phyloP scores from a whole-genome alignment of 176 grass and related monocot genomes.

The Rhynchospora breviuscula region DNA sequence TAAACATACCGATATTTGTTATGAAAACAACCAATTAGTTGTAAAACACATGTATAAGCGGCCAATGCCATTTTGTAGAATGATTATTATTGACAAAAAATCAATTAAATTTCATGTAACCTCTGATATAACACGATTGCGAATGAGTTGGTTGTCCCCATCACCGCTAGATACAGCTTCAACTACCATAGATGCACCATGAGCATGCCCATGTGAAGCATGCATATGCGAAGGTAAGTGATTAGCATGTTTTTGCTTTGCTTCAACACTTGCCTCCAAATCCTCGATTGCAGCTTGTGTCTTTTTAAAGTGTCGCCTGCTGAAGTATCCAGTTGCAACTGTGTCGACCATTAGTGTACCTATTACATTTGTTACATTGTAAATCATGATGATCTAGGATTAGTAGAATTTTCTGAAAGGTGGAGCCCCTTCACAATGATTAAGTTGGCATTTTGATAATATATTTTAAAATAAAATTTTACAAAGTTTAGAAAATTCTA shows the following conservation, averaged over 20 bases:
- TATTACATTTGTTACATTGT: background rate
- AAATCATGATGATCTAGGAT: too few species aligned
- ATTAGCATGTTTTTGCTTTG: background rate
- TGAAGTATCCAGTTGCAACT: slow-evolving; percentile 61
- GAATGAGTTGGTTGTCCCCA: slow-evolving; percentile 35
- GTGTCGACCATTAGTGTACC: slow-evolving; percentile 57
- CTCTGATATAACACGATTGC: slow-evolving; percentile 4
- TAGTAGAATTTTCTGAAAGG: too few species aligned
- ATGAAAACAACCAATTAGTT: too few species aligned
- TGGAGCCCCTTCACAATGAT: too few species aligned
- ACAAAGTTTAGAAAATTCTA: too few species aligned
- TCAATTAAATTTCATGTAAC: background rate
- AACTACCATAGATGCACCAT: background rate
- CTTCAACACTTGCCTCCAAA: background rate
- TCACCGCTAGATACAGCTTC: background rate
- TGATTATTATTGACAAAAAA: too few species aligned
- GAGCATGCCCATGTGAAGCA: slow-evolving; percentile 23
- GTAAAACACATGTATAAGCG: too few species aligned
- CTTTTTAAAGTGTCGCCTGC: slow-evolving; percentile 27
- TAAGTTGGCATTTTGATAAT: too few species aligned
- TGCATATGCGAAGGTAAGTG: slow-evolving; percentile 14
- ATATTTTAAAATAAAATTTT: too few species aligned
- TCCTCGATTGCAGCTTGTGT: background rate
- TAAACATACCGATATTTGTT: too few species aligned
- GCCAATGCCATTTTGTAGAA: too few species aligned